Evolutionary conservation across 139 green algal species (phyloP).

Genomic region (Pseudopediastrum boryanum): DNA sequence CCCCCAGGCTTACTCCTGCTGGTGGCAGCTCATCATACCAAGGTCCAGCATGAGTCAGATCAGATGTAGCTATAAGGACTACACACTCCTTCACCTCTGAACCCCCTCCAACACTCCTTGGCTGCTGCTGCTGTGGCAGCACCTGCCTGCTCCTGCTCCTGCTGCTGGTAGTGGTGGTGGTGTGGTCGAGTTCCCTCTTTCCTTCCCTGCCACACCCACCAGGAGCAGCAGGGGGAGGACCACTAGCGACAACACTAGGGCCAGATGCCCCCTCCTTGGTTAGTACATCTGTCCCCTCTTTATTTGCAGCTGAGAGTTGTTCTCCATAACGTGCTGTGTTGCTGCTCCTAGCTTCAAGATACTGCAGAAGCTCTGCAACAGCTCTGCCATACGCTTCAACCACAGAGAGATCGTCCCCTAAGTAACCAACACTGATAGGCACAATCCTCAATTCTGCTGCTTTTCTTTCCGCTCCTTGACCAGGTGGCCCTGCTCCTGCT

Average conservation of each 20-base stretch:
- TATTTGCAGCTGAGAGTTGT: too few relatives aligned
- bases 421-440: slow-evolving; percentile 33
- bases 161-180: too few relatives aligned
- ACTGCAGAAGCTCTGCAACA: slow-evolving; percentile 17
- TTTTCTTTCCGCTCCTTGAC: not conserved
- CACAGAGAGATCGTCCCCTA: not conserved
- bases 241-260: too few relatives aligned
- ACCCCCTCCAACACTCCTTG: not conserved
- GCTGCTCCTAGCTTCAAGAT: not conserved
- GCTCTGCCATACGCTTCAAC: slow-evolving; percentile 12
- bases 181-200: too few relatives aligned
- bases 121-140: slow-evolving; percentile 9
- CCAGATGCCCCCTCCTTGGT: too few relatives aligned
- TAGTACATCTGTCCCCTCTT: too few relatives aligned
- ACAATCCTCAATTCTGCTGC: slow-evolving; percentile 5
- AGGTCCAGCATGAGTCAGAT: slow-evolving; percentile 39
- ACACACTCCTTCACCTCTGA: not conserved
- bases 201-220: too few relatives aligned
- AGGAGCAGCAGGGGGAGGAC: too few relatives aligned
- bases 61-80: slow-evolving; percentile 27
- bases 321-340: too few relatives aligned
- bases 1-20: slow-evolving; percentile 13
- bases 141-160: not conserved
- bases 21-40: slow-evolving; percentile 28
- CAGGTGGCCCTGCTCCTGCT: slow-evolving; percentile 11